Evolutionary conservation across 331 rosid species (phyloP).

Genomic region (Quercus phellos): DNA sequence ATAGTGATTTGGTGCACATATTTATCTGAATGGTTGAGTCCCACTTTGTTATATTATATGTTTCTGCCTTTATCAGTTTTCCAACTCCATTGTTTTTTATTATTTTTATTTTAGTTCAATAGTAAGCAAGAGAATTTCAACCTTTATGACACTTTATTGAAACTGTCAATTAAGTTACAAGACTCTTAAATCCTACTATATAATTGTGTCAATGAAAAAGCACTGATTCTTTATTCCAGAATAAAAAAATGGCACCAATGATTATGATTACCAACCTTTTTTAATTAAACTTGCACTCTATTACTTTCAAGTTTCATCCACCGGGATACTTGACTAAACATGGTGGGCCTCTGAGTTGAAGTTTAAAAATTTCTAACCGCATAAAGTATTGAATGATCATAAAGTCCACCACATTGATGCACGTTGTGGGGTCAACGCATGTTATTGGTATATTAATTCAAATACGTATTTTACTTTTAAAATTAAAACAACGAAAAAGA

Average conservation of each 20-base stretch:
- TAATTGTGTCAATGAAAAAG: constrained; percentile 26
- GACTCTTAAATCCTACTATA: too few species aligned
- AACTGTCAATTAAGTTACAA: too few species aligned
- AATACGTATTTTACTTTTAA: not conserved
- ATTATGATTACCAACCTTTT: not conserved
- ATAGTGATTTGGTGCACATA: constrained; percentile 9
- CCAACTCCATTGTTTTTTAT: constrained; percentile 11
- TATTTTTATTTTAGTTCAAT: too few species aligned
- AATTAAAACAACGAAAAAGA: constrained; percentile 8
- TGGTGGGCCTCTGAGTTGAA: constrained; percentile 15
- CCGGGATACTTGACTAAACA: not conserved
- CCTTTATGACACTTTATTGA: too few species aligned
- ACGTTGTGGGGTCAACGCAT: constrained; percentile 65
- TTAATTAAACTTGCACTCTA: not conserved
- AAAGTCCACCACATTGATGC: constrained; percentile 68
- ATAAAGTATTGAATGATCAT: constrained; percentile 36
- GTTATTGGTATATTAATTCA: constrained; percentile 23
- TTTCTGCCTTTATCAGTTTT: constrained; percentile 29
- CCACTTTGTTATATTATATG: constrained; percentile 10
- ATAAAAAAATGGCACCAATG: not conserved
- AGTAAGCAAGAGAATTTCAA: too few species aligned
- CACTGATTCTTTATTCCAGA: not conserved
- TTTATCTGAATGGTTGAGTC: constrained; percentile 41
- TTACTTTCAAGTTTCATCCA: not conserved
- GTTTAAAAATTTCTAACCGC: constrained; percentile 17